These are phyloP conservation scores for Trypanosoma vivax DNA, from an alignment of 208 protist species.

Conservation along the genomic window DNA sequence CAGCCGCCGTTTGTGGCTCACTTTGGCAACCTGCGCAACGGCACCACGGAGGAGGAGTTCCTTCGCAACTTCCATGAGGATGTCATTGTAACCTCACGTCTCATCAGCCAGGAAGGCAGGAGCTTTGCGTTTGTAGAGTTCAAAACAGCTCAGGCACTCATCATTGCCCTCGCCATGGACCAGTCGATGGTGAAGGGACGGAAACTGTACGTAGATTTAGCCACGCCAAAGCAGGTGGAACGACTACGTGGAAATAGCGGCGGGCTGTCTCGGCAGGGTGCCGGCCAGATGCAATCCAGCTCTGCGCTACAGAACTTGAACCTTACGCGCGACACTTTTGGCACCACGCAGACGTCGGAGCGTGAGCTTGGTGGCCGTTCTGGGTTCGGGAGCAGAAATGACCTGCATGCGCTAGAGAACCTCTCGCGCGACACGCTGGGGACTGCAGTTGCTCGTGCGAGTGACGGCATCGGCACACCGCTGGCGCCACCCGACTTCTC, in stretches of 20 bases:
- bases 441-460: constrained; percentile 31
- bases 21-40: constrained; percentile 83
- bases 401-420: constrained; percentile 34
- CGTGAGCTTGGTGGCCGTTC: constrained; percentile 28
- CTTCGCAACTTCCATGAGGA: constrained; percentile 53
- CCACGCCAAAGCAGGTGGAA: constrained; percentile 71
- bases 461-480: constrained; percentile 22
- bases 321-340: constrained; percentile 66
- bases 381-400: constrained; percentile 48
- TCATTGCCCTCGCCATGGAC: constrained; percentile 59
- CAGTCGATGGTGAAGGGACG: constrained; percentile 49
- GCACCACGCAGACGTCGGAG: constrained; percentile 31
- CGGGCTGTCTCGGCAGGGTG: constrained; percentile 36
- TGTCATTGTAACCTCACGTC: constrained; percentile 48
- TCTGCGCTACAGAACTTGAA: constrained; percentile 30
- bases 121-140: constrained; percentile 86
- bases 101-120: constrained; percentile 72
- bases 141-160: constrained; percentile 53
- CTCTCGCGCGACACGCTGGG: constrained; percentile 73
- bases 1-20: constrained; percentile 69
- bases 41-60: constrained; percentile 69
- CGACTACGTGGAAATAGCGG: constrained; percentile 49
- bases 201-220: constrained; percentile 76
- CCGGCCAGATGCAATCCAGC: constrained; percentile 36
- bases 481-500: constrained; percentile 27